Conservation (phyloP, 768 basidiomycete species). For the Boletellus ananas region DNA sequence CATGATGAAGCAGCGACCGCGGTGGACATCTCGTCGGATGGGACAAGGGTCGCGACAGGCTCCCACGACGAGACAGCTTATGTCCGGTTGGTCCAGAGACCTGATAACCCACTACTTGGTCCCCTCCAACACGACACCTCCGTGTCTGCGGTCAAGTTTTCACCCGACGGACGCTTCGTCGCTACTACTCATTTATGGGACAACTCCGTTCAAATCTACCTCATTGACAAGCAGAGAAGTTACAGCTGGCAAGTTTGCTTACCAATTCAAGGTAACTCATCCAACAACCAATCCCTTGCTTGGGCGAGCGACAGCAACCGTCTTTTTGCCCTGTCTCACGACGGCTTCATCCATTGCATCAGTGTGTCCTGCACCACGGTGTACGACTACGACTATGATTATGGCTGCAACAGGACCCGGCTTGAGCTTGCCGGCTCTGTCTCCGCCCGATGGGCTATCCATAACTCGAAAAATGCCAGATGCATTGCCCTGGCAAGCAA, state of each 20-base stretch:
- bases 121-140: background rate
- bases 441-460: too few species aligned
- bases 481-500: slow-evolving; percentile 1
- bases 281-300: background rate
- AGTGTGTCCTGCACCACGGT: too few species aligned
- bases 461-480: background rate
- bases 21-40: slow-evolving; percentile 6
- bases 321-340: background rate
- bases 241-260: too few species aligned
- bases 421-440: too few species aligned
- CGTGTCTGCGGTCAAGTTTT: slow-evolving; percentile 4
- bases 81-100: slow-evolving; percentile 7
- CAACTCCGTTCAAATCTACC: too few species aligned
- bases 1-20: background rate
- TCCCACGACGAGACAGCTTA: background rate
- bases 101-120: background rate
- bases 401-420: too few species aligned
- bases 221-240: too few species aligned
- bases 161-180: slow-evolving; percentile 5
- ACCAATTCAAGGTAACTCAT: too few species aligned
- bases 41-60: background rate
- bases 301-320: background rate
- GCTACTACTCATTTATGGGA: background rate
- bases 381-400: too few species aligned
- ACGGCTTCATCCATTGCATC: background rate